Percentiles rank a stretch among this genome's conserved stretches.
Evolutionary conservation across 176 grass and related monocot species (phyloP).

Genomic region (Pharus latifolius): DNA sequence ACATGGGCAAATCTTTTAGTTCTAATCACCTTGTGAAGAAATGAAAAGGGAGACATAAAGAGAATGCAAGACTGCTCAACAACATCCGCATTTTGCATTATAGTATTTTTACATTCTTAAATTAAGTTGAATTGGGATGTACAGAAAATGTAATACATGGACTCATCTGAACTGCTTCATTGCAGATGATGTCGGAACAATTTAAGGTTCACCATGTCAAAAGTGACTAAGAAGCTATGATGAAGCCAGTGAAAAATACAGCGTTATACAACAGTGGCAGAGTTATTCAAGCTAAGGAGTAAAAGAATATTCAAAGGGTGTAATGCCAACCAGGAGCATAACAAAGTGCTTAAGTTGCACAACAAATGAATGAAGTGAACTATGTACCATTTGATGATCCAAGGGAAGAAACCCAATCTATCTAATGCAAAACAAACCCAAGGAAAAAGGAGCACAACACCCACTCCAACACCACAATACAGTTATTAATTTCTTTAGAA

Average conservation of each 20-base stretch:
- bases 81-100: background rate
- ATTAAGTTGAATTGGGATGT: background rate
- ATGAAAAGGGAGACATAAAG: background rate
- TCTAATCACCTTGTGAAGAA: background rate
- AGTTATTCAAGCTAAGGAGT: background rate
- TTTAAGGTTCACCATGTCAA: background rate
- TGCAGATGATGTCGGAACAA: background rate
- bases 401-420: background rate
- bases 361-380: background rate
- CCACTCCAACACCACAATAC: too few species aligned
- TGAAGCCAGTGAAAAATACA: background rate
- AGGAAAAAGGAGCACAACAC: background rate
- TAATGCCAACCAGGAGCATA: background rate
- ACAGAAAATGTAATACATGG: slow-evolving; percentile 2
- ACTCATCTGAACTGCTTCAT: background rate
- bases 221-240: background rate
- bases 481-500: too few species aligned
- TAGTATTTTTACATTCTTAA: background rate
- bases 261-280: background rate
- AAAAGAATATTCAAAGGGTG: background rate
- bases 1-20: background rate
- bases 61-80: background rate
- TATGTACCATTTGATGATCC: background rate
- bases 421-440: too few species aligned
- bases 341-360: background rate